phyloP scores from a whole-genome alignment of 179 eudicot genomes.

The Camellia oleifera region DNA sequence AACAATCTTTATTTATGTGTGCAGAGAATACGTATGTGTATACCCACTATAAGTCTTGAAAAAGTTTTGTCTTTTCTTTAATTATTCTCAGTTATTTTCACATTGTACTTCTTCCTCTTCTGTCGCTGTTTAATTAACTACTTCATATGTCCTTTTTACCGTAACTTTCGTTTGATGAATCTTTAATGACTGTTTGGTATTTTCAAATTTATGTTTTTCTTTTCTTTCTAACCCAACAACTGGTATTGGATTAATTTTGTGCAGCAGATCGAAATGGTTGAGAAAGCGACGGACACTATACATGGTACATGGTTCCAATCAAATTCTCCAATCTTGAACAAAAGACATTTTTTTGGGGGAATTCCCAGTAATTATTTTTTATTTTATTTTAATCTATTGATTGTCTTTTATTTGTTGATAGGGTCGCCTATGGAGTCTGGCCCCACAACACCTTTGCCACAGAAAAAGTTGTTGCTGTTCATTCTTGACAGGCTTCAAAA shows the following conservation, averaged over 20 bases:
- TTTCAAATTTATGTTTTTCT: neutral
- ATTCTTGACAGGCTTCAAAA: conserved; percentile 95
- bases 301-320: conserved; percentile 73
- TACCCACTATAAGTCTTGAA: conserved; percentile 19
- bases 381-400: conserved; percentile 6
- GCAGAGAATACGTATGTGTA: neutral
- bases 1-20: conserved; percentile 15
- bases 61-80: conserved; percentile 52
- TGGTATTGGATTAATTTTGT: conserved; percentile 22
- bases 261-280: conserved; percentile 72
- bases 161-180: conserved; percentile 10
- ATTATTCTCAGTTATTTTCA: conserved; percentile 17
- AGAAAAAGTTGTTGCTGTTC: conserved; percentile 80
- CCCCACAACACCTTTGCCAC: conserved; percentile 91
- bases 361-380: conserved; percentile 11
- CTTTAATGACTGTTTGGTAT: neutral
- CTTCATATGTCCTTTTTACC: conserved; percentile 6
- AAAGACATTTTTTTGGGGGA: conserved; percentile 21
- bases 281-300: conserved; percentile 65
- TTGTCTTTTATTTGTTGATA: conserved; percentile 41
- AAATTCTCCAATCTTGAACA: conserved; percentile 21
- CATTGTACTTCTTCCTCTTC: conserved; percentile 4
- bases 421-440: conserved; percentile 51
- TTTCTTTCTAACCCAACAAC: neutral
- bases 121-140: conserved; percentile 13